Evolutionary conservation across 257 asterid species (phyloP).

Genomic region (Thymus mandschuricus): DNA sequence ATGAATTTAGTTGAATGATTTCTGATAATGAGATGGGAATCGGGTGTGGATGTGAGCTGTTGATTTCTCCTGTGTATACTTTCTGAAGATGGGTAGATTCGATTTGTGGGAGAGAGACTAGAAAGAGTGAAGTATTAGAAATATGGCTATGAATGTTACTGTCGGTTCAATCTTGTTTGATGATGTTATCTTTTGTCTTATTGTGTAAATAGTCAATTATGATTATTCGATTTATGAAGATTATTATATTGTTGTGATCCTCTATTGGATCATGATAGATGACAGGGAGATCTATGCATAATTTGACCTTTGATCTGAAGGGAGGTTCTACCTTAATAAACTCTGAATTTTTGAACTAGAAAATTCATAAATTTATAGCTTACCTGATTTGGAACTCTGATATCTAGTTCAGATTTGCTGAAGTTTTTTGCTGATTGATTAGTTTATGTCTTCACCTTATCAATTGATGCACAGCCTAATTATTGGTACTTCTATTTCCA

Average conservation of each 20-base stretch:
- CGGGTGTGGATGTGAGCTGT: neutral
- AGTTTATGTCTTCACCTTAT: neutral
- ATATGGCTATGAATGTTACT: neutral
- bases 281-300: neutral
- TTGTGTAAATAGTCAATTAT: constrained; percentile 9
- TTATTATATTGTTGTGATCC: constrained; percentile 1
- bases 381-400: neutral
- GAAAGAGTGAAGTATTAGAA: neutral
- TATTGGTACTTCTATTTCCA: constrained; percentile 37
- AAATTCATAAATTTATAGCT: neutral
- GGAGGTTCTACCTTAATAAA: constrained; percentile 6
- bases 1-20: neutral
- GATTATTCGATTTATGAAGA: neutral
- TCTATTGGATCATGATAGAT: constrained; percentile 14
- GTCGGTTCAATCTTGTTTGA: neutral
- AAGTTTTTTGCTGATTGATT: neutral
- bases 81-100: constrained; percentile 4
- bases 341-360: neutral
- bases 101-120: constrained; percentile 5
- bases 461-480: constrained; percentile 27
- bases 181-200: neutral
- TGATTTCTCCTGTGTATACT: neutral
- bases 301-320: constrained; percentile 14
- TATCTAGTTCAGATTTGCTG: neutral
- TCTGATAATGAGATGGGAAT: neutral